These are phyloP conservation scores for Penicillium ucsense DNA, from an alignment of 495 filamentous ascomycete genomes.

Conservation along the genomic window DNA sequence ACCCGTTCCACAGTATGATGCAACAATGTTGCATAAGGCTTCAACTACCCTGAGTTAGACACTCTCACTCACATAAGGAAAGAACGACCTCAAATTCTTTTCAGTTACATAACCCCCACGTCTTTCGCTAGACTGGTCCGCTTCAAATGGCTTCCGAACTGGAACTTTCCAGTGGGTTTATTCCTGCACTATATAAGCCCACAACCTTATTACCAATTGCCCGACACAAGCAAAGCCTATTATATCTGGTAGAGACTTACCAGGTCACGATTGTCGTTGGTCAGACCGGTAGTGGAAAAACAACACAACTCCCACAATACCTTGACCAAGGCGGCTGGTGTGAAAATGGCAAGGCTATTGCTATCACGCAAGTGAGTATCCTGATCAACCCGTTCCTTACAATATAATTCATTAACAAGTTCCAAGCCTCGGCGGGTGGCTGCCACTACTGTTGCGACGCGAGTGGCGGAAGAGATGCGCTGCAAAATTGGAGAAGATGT, in stretches of 20 bases:
- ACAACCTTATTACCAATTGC: constrained; percentile 69
- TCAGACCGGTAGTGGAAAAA: constrained; percentile 87
- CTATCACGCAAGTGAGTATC: constrained; percentile 73
- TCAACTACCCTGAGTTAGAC: neutral
- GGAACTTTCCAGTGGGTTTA: constrained; percentile 56
- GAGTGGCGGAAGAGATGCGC: constrained; percentile 90
- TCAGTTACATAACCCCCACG: neutral
- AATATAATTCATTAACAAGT: constrained; percentile 4
- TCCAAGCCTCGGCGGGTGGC: constrained; percentile 79
- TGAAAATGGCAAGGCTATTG: constrained; percentile 69
- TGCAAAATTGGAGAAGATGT: constrained; percentile 89
- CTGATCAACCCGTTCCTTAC: neutral
- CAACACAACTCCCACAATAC: constrained; percentile 82
- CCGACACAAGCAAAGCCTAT: constrained; percentile 59
- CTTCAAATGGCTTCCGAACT: constrained; percentile 32
- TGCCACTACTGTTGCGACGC: constrained; percentile 79
- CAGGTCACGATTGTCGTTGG: constrained; percentile 79
- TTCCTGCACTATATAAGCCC: constrained; percentile 70
- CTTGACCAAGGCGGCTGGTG: constrained; percentile 87
- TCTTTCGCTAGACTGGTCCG: too few relatives aligned
- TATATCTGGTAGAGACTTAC: constrained; percentile 67
- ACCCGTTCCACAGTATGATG: constrained; percentile 1
- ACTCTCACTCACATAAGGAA: neutral
- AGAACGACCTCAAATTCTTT: neutral
- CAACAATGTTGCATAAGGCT: neutral